Evolutionary conservation across 108 stramenopile genomes (phyloP), one percentile per base, ranked within the genome.

Genomic region (Cylindrotheca closterium): DNA sequence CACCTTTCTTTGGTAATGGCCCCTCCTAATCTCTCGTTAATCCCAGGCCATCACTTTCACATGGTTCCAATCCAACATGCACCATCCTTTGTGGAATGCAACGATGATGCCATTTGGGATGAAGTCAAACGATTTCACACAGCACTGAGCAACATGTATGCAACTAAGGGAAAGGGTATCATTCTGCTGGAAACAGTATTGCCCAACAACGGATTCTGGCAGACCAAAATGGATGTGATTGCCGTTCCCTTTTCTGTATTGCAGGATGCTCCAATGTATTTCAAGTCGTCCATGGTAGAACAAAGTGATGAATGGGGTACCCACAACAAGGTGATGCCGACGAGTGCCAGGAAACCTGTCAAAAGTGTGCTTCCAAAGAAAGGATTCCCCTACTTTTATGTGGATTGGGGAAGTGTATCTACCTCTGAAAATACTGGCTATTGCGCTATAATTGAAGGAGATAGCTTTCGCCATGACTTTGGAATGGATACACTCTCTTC

Each of bases 281-380:
- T 93, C 65, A 76, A 80, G 59, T 73, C 75, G 17, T 78, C 84
- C 4, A 51, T 93, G 69, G 55, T 57, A 2, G 92, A 93, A 67
- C 79, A 83, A 64, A 74, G 84, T 0, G 82, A 86, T 57, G 92
- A 93, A 60, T 87, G 81, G 78, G 92, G 86, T n/a, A 88, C 85
- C 5, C 87, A 89, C 55, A 82, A 55, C 54, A 84, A 88, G 55
- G 42, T 80, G 2, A 61, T 90, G 60, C 54, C 54, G 17, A 74
- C 70, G n/a, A 27, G 55, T 21, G 10, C n/a, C 42, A n/a, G 49
- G 19, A 73, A 73, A 53, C 71, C 63, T 24, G 59, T 89, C 8
- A 65, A 69, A 32, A 74, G 77, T 55, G 74, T 79, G 49, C 60
- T 93, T 19, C 92, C 92, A 0, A 83, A 79, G 34, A 72, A 77